Percentiles rank a stretch among this genome's conserved stretches.
These are phyloP conservation scores for Candida glucosophila DNA, from an alignment of 1,139 yeast genomes.

Conservation along the genomic window DNA sequence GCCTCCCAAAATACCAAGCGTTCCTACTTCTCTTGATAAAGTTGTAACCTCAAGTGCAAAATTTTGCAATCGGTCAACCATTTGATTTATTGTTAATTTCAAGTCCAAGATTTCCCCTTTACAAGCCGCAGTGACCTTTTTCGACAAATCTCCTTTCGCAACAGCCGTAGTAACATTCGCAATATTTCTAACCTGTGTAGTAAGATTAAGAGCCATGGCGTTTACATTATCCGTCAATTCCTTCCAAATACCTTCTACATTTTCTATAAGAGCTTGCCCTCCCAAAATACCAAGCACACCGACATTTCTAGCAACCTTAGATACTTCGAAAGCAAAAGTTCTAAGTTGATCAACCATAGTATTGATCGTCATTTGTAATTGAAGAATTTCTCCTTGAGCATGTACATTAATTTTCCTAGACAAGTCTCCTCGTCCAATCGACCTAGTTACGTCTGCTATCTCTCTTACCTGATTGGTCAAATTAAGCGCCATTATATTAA, in stretches of 20 bases:
- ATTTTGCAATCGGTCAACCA: slow-evolving; percentile 83
- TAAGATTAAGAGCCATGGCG: slow-evolving; percentile 82
- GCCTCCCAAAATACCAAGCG: slow-evolving; percentile 83
- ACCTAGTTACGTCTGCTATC: slow-evolving; percentile 81
- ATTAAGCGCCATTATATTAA: slow-evolving; percentile 81
- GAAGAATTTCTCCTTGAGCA: slow-evolving; percentile 78
- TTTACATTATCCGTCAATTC: slow-evolving; percentile 84
- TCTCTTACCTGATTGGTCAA: slow-evolving; percentile 78
- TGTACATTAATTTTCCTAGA: slow-evolving; percentile 73
- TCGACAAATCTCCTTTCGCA: slow-evolving; percentile 81
- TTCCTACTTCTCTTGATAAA: slow-evolving; percentile 81
- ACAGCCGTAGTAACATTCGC: slow-evolving; percentile 91
- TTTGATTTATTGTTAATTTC: slow-evolving; percentile 71
- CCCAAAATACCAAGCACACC: slow-evolving; percentile 85
- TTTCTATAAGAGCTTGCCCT: slow-evolving; percentile 79
- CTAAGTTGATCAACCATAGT: slow-evolving; percentile 85
- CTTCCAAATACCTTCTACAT: slow-evolving; percentile 85
- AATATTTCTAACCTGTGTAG: slow-evolving; percentile 82
- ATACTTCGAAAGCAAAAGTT: slow-evolving; percentile 82
- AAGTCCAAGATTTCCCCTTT: slow-evolving; percentile 80
- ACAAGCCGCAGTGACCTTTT: slow-evolving; percentile 83
- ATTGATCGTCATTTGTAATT: slow-evolving; percentile 70
- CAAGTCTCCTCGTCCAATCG: slow-evolving; percentile 74
- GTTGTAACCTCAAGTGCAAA: slow-evolving; percentile 88
- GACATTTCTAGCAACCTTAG: slow-evolving; percentile 81